Conservation (phyloP, 768 basidiomycete species). For the Rhizopogon vinicolor region DNA sequence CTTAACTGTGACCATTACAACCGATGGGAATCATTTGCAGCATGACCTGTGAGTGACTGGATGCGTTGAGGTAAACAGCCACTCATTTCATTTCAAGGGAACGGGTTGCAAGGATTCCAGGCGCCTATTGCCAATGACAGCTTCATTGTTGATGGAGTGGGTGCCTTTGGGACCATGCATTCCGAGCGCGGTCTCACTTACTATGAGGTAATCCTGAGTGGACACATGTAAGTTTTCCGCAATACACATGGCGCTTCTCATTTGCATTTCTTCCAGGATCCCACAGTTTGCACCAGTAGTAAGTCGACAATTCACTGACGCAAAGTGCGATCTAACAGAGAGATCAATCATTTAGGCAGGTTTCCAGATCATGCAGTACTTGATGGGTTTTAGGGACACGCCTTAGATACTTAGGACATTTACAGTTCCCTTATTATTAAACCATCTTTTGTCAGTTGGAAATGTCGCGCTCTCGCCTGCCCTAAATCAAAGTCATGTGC, state of each 20-base stretch:
- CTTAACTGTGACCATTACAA: background rate
- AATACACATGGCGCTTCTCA: background rate
- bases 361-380: slow-evolving; percentile 58
- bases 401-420: slow-evolving; percentile 29
- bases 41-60: background rate
- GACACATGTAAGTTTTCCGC: slow-evolving; percentile 48
- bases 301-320: slow-evolving; percentile 16
- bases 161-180: slow-evolving; percentile 61
- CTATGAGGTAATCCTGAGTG: slow-evolving; percentile 61
- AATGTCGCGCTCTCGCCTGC: background rate
- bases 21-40: background rate
- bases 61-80: background rate
- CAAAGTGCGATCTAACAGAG: background rate
- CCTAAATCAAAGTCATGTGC: background rate
- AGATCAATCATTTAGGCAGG: slow-evolving; percentile 37
- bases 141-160: slow-evolving; percentile 68
- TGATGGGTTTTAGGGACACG: slow-evolving; percentile 52
- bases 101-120: slow-evolving; percentile 61
- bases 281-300: slow-evolving; percentile 64
- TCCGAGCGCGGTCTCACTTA: slow-evolving; percentile 66
- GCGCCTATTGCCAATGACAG: slow-evolving; percentile 60
- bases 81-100: background rate
- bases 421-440: background rate
- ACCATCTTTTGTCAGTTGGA: background rate
- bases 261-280: slow-evolving; percentile 16